Conservation (phyloP, 1,284 basidiomycete species). For the Serendipita sp. region DNA sequence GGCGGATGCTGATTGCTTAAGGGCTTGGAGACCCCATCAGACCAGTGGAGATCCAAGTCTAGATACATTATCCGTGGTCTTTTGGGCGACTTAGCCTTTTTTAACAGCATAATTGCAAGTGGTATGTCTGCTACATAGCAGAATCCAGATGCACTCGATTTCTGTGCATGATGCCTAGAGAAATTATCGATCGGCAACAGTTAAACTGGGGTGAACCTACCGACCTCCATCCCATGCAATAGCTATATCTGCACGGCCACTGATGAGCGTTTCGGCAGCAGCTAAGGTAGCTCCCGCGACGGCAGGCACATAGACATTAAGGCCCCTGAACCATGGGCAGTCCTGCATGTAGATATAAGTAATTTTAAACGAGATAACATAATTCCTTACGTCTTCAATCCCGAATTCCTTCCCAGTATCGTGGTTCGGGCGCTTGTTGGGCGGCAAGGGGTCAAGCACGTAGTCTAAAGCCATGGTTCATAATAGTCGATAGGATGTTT, state of each 20-base stretch:
- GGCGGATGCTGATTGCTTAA: conserved; percentile 32
- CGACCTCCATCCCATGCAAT: conserved; percentile 80
- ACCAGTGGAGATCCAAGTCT: conserved; percentile 85
- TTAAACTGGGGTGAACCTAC: conserved; percentile 21
- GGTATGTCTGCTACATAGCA: conserved; percentile 89
- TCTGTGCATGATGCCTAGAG: conserved; percentile 60
- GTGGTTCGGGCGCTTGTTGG: conserved; percentile 14
- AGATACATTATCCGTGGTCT: conserved; percentile 73
- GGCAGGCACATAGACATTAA: conserved; percentile 55
- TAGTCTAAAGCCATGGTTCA: conserved; percentile 27
- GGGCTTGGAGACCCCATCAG: conserved; percentile 73
- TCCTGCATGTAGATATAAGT: conserved; percentile 36
- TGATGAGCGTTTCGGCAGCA: conserved; percentile 48
- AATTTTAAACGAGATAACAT: conserved; percentile 1
- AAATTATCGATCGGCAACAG: neutral
- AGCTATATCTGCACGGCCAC: conserved; percentile 41
- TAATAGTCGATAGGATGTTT: neutral
- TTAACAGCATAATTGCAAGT: conserved; percentile 56
- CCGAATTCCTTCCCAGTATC: conserved; percentile 34
- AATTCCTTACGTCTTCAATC: conserved; percentile 44
- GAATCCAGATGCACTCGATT: conserved; percentile 68
- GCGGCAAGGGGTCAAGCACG: conserved; percentile 26
- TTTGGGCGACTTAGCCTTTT: conserved; percentile 22
- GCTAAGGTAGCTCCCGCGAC: conserved; percentile 67
- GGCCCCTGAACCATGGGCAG: conserved; percentile 59